Percentiles rank a stretch among this genome's conserved stretches.
phyloP scores from a whole-genome alignment of 768 basidiomycete species.

The Dendrothele bispora region DNA sequence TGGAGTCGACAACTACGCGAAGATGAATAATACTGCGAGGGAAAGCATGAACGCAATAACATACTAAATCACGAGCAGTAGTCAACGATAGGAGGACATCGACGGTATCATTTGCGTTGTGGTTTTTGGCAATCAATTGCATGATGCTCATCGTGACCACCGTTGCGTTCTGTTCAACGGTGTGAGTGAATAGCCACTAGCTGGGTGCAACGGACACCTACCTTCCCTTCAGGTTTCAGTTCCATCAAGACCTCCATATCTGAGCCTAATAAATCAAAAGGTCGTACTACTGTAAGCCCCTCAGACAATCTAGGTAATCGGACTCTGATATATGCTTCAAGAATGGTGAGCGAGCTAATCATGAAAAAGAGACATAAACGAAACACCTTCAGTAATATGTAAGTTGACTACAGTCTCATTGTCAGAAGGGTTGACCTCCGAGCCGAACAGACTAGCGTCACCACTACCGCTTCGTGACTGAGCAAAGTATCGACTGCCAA shows the following conservation, averaged over 20 bases:
- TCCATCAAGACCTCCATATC: constrained; percentile 67
- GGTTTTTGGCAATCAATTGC: constrained; percentile 59
- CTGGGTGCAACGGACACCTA: constrained; percentile 25
- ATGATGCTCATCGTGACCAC: constrained; percentile 61
- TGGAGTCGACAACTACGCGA: constrained; percentile 40
- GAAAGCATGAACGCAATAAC: constrained; percentile 18
- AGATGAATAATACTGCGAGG: constrained; percentile 1
- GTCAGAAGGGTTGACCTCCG: too few relatives aligned
- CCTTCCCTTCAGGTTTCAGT: constrained; percentile 71
- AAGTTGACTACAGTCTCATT: constrained; percentile 54
- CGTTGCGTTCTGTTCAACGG: constrained; percentile 61
- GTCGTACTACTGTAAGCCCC: constrained; percentile 25
- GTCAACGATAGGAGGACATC: constrained; percentile 55
- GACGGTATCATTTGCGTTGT: constrained; percentile 29
- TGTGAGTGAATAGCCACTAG: constrained; percentile 10
- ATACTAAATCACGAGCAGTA: constrained; percentile 56
- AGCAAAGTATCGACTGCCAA: constrained; percentile 78
- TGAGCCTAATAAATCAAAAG: constrained; percentile 59
- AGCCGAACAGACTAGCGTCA: constrained; percentile 42
- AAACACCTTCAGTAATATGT: constrained; percentile 45
- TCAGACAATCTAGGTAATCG: constrained; percentile 46
- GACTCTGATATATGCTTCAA: constrained; percentile 37
- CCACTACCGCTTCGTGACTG: constrained; percentile 48
- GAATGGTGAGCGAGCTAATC: not conserved
- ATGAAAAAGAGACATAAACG: not conserved